Evolutionary conservation across 345 rosid species (phyloP), one percentile per base, ranked within the genome.

Genomic region (Populus tremula): DNA sequence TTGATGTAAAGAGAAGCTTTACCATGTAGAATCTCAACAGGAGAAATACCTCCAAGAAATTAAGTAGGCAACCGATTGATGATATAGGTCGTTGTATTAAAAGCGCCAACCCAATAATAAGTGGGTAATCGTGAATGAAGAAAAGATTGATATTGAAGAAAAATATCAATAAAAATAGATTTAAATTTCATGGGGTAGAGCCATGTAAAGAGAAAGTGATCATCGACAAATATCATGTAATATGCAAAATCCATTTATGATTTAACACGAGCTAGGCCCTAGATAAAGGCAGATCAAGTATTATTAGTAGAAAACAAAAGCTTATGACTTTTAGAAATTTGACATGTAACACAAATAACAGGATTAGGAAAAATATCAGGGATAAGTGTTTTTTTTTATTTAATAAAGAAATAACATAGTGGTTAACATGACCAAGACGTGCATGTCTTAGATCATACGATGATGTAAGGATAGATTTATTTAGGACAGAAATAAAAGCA

Each of bases 381-480:
- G 29, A 64, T 25, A 66, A 23, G 1, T 64, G 33, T 29, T 47
- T 16, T 23, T 12, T 73, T 61, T n/a, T 73, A 23, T 29, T 5
- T 29, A 36, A 33, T 20, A 67, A 67, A 67, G 9, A 38, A 49
- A 23, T 71, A 71, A 71, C 17, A 27, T 0, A 62, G 43, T 62
- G 61, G 3, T 62, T 43, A 38, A 74, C 70, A 74, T 74, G 77
- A 39, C 27, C 16, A 74, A 74, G 39, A n/a, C 9, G 23, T 0
- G 27, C 23, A 74, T 63, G 70, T 39, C 70, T 43, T 74, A 74
- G 27, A 39, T 45, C 71, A 75, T 63, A 75, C 5, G 31, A 75
- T 17, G 62, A 13, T 50, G 0, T 17, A 63, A 45, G 43, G 1
- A 65, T 3, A 29, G 5, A 45, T 73, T 61, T 73, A 73, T 62